phyloP scores from a whole-genome alignment of 495 filamentous ascomycete genomes.

The Aspergillus ostianus region DNA sequence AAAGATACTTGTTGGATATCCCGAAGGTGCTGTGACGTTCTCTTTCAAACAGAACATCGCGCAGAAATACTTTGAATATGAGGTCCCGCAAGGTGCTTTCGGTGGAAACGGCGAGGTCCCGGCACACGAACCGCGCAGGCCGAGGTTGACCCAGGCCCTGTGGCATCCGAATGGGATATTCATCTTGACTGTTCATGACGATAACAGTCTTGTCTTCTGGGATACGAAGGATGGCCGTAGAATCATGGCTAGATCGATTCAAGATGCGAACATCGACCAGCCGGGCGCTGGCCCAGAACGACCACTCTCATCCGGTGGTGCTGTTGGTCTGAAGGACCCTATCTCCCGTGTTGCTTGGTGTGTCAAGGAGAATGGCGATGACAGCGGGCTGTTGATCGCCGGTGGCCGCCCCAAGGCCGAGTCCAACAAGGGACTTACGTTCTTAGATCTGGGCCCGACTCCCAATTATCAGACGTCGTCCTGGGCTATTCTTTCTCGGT shows the following conservation, averaged over 20 bases:
- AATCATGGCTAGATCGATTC: constrained; percentile 77
- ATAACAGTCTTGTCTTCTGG: constrained; percentile 89
- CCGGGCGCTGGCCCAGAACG: constrained; percentile 48
- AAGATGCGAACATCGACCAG: constrained; percentile 66
- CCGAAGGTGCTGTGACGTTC: constrained; percentile 81
- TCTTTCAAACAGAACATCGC: constrained; percentile 86
- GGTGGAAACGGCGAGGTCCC: constrained; percentile 72
- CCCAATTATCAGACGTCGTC: constrained; percentile 88
- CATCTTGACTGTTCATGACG: constrained; percentile 81
- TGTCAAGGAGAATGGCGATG: constrained; percentile 85
- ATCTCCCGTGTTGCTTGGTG: constrained; percentile 83
- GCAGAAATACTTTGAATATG: constrained; percentile 77
- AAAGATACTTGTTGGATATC: constrained; percentile 84
- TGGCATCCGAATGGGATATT: constrained; percentile 98
- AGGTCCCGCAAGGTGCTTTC: constrained; percentile 76
- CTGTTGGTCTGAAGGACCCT: constrained; percentile 61
- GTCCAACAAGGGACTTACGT: constrained; percentile 71
- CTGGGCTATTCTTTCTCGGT: constrained; percentile 74
- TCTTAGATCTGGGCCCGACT: constrained; percentile 84
- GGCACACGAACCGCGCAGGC: constrained; percentile 54
- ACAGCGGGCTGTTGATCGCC: constrained; percentile 84
- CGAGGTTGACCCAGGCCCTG: constrained; percentile 70
- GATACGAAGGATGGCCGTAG: constrained; percentile 88
- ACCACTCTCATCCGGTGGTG: constrained; percentile 36
- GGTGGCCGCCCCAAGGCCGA: constrained; percentile 68